Evolutionary conservation across 1,139 yeast species (phyloP), one percentile per base, ranked within the genome.

Genomic region (Blastobotrys petasosporus): DNA sequence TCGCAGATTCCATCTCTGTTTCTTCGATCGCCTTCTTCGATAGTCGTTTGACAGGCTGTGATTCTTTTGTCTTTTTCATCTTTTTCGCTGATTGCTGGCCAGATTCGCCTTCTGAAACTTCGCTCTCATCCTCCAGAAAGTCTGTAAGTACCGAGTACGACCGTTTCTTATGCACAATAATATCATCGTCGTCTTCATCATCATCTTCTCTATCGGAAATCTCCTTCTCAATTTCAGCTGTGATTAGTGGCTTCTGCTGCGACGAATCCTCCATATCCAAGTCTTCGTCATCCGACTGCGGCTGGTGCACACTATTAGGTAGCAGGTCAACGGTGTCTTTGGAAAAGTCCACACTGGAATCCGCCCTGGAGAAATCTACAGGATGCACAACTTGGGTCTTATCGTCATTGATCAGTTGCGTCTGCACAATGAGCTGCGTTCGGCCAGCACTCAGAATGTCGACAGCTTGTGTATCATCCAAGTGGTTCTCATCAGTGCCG

Each of bases 1-100:
- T 48, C 40, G 56, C 62, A 4, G 66, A 57, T 45, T 64, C 67
- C 39, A 52, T 53, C 30, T 57, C 60, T 47, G 64, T 57, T 32
- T 59, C 56, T 41, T 62, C 66, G 17, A 54, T 44, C 2, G 61
- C 66, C 44, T 62, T 65, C 41, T 60, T 63, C 20, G 52, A 44
- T 25, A 49, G 31, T 34, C 34, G 35, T 15, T 34, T 38, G 1
- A 29, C 25, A n/a, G 23, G 32, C 6, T n/a, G 35, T n/a, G 31
- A 15, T 33, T 35, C 20, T 39, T 23, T 13, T 31, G 5, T 39
- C 36, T 29, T 32, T 35, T 2, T 39, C 35, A 9, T 39, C 10
- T 30, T 9, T 13, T 35, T 12, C 10, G 23, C 3, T 37, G 28
- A 17, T 4, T 13, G 17, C 28, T 3, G 6, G 13, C 25, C 13